These are phyloP conservation scores for Urtica urens DNA, from an alignment of 306 rosid genomes.

Conservation along the genomic window DNA sequence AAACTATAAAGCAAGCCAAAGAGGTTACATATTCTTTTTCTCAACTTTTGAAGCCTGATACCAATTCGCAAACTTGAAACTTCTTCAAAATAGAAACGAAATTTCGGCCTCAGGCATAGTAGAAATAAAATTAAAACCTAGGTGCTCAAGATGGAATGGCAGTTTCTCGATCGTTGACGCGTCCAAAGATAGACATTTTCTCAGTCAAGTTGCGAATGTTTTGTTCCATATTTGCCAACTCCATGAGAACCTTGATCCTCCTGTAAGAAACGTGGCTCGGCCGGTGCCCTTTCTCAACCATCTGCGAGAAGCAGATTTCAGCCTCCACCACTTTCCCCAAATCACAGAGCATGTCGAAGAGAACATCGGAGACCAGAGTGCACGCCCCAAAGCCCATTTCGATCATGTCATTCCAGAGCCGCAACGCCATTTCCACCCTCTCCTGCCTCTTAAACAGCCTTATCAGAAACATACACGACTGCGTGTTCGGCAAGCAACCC, in stretches of 20 bases:
- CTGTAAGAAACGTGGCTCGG: slow-evolving; percentile 67
- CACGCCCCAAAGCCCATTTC: slow-evolving; percentile 79
- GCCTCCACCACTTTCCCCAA: slow-evolving; percentile 63
- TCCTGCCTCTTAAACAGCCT: slow-evolving; percentile 64
- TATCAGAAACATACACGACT: slow-evolving; percentile 79
- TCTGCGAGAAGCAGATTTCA: slow-evolving; percentile 74
- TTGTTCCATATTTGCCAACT: slow-evolving; percentile 56
- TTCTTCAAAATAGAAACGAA: no score
- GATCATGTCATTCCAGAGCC: slow-evolving; percentile 80
- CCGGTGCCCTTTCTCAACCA: slow-evolving; percentile 80
- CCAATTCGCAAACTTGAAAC: no score
- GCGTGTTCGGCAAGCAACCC: slow-evolving; percentile 68
- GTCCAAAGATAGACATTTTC: slow-evolving; percentile 52
- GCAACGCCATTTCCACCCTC: slow-evolving; percentile 71
- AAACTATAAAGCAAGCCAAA: no score
- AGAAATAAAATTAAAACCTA: no score
- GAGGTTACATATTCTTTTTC: no score
- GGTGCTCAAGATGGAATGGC: no score
- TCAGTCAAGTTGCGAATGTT: slow-evolving; percentile 47
- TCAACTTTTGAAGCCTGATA: no score
- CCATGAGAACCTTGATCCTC: slow-evolving; percentile 86
- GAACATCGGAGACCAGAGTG: slow-evolving; percentile 69
- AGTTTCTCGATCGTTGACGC: slow-evolving; percentile 17
- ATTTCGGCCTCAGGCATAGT: no score
- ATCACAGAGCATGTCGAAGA: slow-evolving; percentile 82